Base-by-base conservation (phyloP, 1,284 basidiomycete genomes). In the Sanghuangporus weigelae region DNA sequence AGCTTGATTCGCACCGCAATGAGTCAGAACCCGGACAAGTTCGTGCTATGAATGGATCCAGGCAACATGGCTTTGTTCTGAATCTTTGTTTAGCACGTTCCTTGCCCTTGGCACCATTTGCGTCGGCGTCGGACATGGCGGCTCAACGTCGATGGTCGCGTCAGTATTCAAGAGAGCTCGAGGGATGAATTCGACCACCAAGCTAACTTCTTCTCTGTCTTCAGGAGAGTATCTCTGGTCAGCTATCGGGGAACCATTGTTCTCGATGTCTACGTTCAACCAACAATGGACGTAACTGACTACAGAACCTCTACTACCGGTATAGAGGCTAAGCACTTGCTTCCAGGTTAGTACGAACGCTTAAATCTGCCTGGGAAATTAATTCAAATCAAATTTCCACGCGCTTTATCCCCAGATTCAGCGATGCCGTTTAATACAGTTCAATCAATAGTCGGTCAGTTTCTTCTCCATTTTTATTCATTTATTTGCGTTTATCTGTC, bases 111-210 rank as follows among this genome's bases (percentile, higher is more conserved):
- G 62, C 48, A 68, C 67, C n/a, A 58, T 63, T 39, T 68, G 63
- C 58, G 66, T 67, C 53, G 68, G 68, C 35, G 68, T 68, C 6
- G 67, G 68, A 19, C 68, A 65, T 44, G 87, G 89, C 3, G 89
- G 89, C 7, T 87, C 85, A 23, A 91, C 90, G 1, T 82, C 84
- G 36, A 88, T 91, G 85, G 78, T 91, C 40, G 89, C 88, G 89
- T 91, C 75, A 66, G 84, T 78, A 21, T 59, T 65, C 63, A 66
- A 51, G 50, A 16, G 58, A 53, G 57, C 54, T 55, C 51, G 53
- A 62, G 35, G 59, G 35, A 60, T 40, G 50, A 39, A 59, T 14
- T 44, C 46, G 63, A 8, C 50, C 11, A 21, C 49, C 40, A 23
- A 19, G 60, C 40, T 56, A 19, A 35, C 60, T 61, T 36, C 46